Evolutionary conservation across 2,329 filamentous ascomycete genomes (phyloP).

Genomic region (Chaetomiaceae sp.): DNA sequence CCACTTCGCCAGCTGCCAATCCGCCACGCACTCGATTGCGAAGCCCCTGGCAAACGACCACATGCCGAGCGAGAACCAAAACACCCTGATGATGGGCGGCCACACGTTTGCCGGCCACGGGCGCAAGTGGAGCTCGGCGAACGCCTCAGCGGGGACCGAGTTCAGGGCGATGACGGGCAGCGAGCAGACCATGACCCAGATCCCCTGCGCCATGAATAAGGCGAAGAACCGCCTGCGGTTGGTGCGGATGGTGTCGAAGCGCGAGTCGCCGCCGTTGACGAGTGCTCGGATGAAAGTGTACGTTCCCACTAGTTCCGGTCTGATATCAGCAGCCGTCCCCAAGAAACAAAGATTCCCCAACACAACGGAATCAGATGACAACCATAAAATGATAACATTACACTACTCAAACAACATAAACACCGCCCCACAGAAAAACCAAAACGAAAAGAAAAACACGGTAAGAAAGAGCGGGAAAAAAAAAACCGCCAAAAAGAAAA

Average conservation of each 20-base stretch:
- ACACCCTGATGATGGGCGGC: neutral
- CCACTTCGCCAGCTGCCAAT: constrained; percentile 62
- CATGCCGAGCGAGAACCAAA: constrained; percentile 58
- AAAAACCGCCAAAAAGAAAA: neutral
- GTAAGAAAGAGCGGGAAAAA: neutral
- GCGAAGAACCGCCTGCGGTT: constrained; percentile 34
- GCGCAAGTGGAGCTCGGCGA: no score
- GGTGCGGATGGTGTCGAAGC: constrained; percentile 41
- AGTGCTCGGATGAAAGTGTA: constrained; percentile 62
- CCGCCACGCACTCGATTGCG: constrained; percentile 54
- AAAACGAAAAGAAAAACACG: neutral
- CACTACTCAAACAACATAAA: no score
- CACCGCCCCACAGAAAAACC: no score
- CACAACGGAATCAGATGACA: no score
- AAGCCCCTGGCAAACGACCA: constrained; percentile 28
- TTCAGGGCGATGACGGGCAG: constrained; percentile 63
- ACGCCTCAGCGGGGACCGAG: constrained; percentile 50
- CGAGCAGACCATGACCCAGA: constrained; percentile 64
- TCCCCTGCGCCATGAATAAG: constrained; percentile 53
- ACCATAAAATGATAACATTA: neutral
- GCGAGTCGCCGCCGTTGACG: constrained; percentile 53
- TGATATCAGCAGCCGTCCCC: no score
- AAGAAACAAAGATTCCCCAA: no score
- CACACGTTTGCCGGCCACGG: constrained; percentile 36
- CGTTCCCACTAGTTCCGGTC: constrained; percentile 47